Percentiles rank a stretch among this genome's conserved stretches.
Evolutionary conservation across 768 basidiomycete species (phyloP).

Genomic region (Amanita thiersii): DNA sequence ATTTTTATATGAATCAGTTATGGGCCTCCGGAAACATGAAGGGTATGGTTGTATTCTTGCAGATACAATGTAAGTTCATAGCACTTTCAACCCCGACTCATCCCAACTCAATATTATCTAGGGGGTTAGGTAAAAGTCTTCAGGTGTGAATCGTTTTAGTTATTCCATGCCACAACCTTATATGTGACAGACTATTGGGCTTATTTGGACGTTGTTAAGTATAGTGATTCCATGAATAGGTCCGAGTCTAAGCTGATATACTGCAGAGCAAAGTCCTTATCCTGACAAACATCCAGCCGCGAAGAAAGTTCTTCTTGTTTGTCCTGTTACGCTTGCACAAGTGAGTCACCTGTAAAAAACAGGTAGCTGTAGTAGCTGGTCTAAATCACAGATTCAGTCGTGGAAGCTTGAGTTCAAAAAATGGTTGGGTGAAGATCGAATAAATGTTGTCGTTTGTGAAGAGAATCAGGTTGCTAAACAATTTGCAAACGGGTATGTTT

Average conservation of each 20-base stretch:
- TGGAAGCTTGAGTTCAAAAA: slow-evolving; percentile 96
- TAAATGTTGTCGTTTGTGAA: slow-evolving; percentile 37
- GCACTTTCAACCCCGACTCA: slow-evolving; percentile 7
- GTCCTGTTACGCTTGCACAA: slow-evolving; percentile 84
- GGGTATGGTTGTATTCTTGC: slow-evolving; percentile 93
- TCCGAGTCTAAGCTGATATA: background rate
- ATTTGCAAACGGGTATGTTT: slow-evolving; percentile 68
- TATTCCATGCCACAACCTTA: background rate
- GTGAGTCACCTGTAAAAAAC: slow-evolving; percentile 30
- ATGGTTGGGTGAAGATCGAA: slow-evolving; percentile 63
- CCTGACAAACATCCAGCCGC: slow-evolving; percentile 44
- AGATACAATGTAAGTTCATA: slow-evolving; percentile 73
- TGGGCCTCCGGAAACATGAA: slow-evolving; percentile 88
- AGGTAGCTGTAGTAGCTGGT: background rate
- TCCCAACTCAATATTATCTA: slow-evolving; percentile 13
- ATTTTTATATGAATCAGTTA: slow-evolving; percentile 94
- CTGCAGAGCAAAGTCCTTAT: slow-evolving; percentile 78
- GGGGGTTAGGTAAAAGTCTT: slow-evolving; percentile 97
- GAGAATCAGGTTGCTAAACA: slow-evolving; percentile 42
- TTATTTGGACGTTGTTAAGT: slow-evolving; percentile 92
- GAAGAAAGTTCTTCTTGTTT: slow-evolving; percentile 85
- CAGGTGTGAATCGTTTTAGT: slow-evolving; percentile 36
- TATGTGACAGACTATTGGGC: slow-evolving; percentile 65
- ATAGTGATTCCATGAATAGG: slow-evolving; percentile 17
- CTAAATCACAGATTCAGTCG: slow-evolving; percentile 42